phyloP scores from a whole-genome alignment of 2,329 filamentous ascomycete genomes.

The Penicillium sp. region DNA sequence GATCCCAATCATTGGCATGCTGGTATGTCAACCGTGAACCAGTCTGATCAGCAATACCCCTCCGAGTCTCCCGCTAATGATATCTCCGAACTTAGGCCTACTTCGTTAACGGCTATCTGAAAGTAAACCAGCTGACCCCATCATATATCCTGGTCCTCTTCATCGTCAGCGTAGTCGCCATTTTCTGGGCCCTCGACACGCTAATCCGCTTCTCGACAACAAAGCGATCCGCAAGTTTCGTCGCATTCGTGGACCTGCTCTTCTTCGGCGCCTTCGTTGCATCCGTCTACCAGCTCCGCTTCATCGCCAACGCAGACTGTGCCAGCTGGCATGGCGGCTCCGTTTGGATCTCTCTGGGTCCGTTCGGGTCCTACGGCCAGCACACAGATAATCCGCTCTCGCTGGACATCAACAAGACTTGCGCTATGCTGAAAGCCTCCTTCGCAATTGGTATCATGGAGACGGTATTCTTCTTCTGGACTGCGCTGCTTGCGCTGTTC shows the following conservation, averaged over 20 bases:
- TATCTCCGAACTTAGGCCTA: slow-evolving; percentile 36
- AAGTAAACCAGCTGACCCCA: slow-evolving; percentile 51
- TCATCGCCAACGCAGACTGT: slow-evolving; percentile 59
- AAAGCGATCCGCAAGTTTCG: slow-evolving; percentile 51
- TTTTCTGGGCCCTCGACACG: slow-evolving; percentile 54
- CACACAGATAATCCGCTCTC: slow-evolving; percentile 42
- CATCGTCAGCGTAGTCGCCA: slow-evolving; percentile 54
- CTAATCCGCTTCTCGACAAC: slow-evolving; percentile 52
- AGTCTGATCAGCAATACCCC: slow-evolving; percentile 1
- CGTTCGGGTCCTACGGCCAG: slow-evolving; percentile 49
- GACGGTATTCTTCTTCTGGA: slow-evolving; percentile 68
- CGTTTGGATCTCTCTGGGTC: slow-evolving; percentile 54
- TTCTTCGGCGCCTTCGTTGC: slow-evolving; percentile 58
- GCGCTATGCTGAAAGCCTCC: slow-evolving; percentile 81
- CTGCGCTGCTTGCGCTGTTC: slow-evolving; percentile 57
- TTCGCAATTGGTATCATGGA: slow-evolving; percentile 91
- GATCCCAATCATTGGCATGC: slow-evolving; percentile 56
- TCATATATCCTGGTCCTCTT: slow-evolving; percentile 55
- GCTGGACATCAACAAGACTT: slow-evolving; percentile 61
- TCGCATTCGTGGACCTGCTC: slow-evolving; percentile 53
- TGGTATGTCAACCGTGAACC: slow-evolving; percentile 32
- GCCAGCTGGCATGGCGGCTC: slow-evolving; percentile 46
- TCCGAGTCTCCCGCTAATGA: background rate
- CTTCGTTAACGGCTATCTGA: slow-evolving; percentile 53
- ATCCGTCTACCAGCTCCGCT: slow-evolving; percentile 50